Evolutionary conservation across 192 early-diverging fungal genomes (phyloP), one percentile per base, ranked within the genome.

Genomic region (Podila clonocystis): DNA sequence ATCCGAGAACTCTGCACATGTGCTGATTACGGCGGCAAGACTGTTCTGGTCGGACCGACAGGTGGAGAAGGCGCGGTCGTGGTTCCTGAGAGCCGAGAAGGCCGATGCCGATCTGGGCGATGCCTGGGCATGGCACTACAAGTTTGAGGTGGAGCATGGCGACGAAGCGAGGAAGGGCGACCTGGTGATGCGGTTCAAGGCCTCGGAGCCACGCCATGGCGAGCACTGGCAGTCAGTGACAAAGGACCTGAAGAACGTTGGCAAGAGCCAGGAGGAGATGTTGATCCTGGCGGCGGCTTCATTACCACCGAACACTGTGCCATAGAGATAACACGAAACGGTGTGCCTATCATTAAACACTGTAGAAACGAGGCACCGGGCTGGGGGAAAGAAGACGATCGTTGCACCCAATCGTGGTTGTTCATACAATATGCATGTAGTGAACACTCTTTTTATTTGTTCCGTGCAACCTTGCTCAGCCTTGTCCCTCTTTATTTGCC

Each of bases 31-130:
- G 1, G 93, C 98, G 3, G 97, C 97, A 1, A 83, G 97, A 9
- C 75, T 98, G 49, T 98, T 99, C 72, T 98, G 97, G 97, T 76
- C 88, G 0, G 98, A 99, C 79, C 85, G 95, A 24, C 97, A 97
- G 68, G 74, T 93, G 5, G 98, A 97, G 24, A 99, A 98, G 85
- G 97, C 97, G 9, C 76, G 97, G 24, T 89, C 86, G 34, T 99
- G 98, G 98, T 97, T 98, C 72, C 76, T 85, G 62, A 89, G 95
- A 28, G 95, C 97, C 1, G 85, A 91, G 7, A 90, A 91, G 52
- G 91, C 91, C 6, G 94, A 98, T 70, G 87, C 94, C 3, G 95
- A 98, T 77, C 82, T 90, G 7, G 98, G 98, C 8, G 98, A 99
- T 76, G 87, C 92, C 2, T 99, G 95, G 94, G 97, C 95, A 15